A percentile compares a stretch with the other conserved stretches of the same genome.
Evolutionary conservation across 352 stramenopile genomes (phyloP).

Genomic region (Phytopythium boreale): DNA sequence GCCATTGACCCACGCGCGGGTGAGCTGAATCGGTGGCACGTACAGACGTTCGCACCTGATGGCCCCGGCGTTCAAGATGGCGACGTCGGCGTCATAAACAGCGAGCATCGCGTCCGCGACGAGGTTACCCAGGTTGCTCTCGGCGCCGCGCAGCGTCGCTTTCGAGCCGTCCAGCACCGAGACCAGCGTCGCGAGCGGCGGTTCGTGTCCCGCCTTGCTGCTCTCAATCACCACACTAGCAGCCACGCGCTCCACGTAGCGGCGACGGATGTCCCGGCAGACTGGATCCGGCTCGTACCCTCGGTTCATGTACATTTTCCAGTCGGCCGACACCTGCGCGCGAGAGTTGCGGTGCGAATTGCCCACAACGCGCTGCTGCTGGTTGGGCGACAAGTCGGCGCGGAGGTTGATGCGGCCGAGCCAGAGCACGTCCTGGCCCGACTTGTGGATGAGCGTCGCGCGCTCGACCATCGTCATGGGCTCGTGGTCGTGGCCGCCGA

Average conservation of each 20-base stretch:
- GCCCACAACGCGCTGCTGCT: not conserved
- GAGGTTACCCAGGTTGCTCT: not conserved
- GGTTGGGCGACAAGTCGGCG: not conserved
- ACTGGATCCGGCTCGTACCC: conserved; percentile 3
- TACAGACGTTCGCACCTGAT: not conserved
- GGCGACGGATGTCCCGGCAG: not conserved
- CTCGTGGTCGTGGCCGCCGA: conserved; percentile 92
- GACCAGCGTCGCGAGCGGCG: not conserved
- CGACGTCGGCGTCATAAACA: not conserved
- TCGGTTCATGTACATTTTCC: conserved; percentile 6
- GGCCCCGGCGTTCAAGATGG: not conserved
- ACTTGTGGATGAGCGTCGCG: conserved; percentile 15
- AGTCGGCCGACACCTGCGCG: not conserved
- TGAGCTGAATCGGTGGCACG: not conserved
- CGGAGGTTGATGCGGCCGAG: conserved; percentile 76
- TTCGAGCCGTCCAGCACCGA: not conserved
- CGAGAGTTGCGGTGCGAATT: not conserved
- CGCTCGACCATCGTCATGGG: conserved; percentile 79
- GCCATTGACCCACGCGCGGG: not conserved
- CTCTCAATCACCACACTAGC: not conserved
- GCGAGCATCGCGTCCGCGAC: not conserved
- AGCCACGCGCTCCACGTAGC: not conserved
- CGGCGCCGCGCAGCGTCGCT: not conserved
- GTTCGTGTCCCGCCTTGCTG: no score
- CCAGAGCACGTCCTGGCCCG: conserved; percentile 81